Conservation (phyloP, 2,329 filamentous ascomycete species). For the Dothistroma septosporum region DNA sequence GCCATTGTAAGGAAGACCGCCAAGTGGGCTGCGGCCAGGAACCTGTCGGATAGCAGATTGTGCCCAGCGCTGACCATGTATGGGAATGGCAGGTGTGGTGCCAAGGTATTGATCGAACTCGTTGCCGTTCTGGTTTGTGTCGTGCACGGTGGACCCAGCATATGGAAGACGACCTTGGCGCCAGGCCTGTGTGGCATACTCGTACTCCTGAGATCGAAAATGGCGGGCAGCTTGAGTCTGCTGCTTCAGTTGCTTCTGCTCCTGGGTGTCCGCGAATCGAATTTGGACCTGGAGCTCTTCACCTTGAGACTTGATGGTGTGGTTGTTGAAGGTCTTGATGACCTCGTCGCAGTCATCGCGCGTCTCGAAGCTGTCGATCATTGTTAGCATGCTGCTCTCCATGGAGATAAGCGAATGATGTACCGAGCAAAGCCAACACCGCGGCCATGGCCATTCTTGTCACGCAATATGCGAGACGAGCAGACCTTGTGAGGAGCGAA, state of each 20-base stretch:
- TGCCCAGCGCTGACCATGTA: slow-evolving; percentile 36
- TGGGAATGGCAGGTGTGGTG: slow-evolving; percentile 29
- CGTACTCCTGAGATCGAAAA: slow-evolving; percentile 92
- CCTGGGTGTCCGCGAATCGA: slow-evolving; percentile 92
- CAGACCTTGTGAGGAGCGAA: slow-evolving; percentile 78
- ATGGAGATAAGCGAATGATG: slow-evolving; percentile 28
- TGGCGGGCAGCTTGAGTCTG: slow-evolving; percentile 92
- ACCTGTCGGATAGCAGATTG: slow-evolving; percentile 28
- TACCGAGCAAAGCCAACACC: slow-evolving; percentile 97
- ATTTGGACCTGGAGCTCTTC: slow-evolving; percentile 85
- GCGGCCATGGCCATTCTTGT: slow-evolving; percentile 86
- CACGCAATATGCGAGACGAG: slow-evolving; percentile 91
- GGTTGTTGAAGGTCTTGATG: slow-evolving; percentile 79
- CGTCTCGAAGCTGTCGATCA: slow-evolving; percentile 67
- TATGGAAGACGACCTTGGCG: slow-evolving; percentile 31
- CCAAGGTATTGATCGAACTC: slow-evolving; percentile 39
- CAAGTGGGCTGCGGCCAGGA: slow-evolving; percentile 26
- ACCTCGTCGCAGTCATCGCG: slow-evolving; percentile 88
- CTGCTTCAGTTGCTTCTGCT: slow-evolving; percentile 94
- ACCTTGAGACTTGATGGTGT: slow-evolving; percentile 53
- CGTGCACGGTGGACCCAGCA: slow-evolving; percentile 22
- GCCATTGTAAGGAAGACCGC: slow-evolving; percentile 25
- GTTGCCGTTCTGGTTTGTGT: slow-evolving; percentile 24
- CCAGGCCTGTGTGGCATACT: slow-evolving; percentile 33
- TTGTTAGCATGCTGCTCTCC: slow-evolving; percentile 16